These are phyloP conservation scores for Boletales sp. DNA, from an alignment of 768 basidiomycete genomes.

Conservation along the genomic window DNA sequence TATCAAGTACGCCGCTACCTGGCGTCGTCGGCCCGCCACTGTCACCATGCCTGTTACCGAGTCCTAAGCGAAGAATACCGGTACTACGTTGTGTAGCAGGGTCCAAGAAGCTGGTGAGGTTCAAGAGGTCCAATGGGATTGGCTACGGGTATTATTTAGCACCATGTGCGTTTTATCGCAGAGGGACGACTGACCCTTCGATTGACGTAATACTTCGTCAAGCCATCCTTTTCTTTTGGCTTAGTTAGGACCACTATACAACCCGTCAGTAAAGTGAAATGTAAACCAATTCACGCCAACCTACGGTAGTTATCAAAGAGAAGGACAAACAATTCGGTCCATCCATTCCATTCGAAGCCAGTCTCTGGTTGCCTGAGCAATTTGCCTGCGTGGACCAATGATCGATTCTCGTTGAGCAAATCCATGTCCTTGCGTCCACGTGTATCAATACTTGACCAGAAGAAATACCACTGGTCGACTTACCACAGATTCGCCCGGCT, in stretches of 20 bases:
- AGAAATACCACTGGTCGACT: slow-evolving; percentile 12
- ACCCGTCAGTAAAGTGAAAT: slow-evolving; percentile 8
- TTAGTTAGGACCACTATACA: slow-evolving; percentile 84
- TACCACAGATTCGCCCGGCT: slow-evolving; percentile 68
- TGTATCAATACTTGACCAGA: neutral
- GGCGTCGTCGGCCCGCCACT: slow-evolving; percentile 22
- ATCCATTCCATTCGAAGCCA: slow-evolving; percentile 84
- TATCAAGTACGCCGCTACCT: slow-evolving; percentile 34
- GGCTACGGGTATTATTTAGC: slow-evolving; percentile 49
- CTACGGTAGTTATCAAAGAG: slow-evolving; percentile 93
- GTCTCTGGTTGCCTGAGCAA: slow-evolving; percentile 85
- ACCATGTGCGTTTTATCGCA: neutral
- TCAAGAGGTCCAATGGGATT: slow-evolving; percentile 87
- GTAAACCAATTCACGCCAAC: slow-evolving; percentile 23
- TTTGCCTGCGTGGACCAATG: slow-evolving; percentile 79
- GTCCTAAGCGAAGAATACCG: slow-evolving; percentile 62
- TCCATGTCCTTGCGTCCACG: slow-evolving; percentile 71
- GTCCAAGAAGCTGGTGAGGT: slow-evolving; percentile 80
- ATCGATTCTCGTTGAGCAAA: slow-evolving; percentile 75
- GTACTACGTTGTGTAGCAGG: slow-evolving; percentile 70
- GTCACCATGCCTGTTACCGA: slow-evolving; percentile 38
- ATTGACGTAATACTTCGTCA: slow-evolving; percentile 76
- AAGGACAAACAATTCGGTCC: slow-evolving; percentile 86
- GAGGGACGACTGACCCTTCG: slow-evolving; percentile 53
- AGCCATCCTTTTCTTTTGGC: slow-evolving; percentile 70